Conservation (phyloP, 2,329 filamentous ascomycete genomes). For the Sclerotinia subarctica region DNA sequence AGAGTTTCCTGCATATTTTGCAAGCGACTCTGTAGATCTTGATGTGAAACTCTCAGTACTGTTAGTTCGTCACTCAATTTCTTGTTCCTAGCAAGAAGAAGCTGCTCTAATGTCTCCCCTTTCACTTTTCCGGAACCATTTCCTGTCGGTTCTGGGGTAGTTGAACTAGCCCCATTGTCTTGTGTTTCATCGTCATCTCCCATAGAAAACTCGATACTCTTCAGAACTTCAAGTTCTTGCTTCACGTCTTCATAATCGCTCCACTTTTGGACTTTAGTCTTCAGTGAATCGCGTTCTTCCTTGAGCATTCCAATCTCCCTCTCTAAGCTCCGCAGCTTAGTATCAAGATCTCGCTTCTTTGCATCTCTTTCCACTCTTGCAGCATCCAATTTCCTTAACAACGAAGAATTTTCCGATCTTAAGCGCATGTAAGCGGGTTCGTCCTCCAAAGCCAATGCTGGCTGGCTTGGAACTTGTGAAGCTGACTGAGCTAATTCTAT, state of each 20-base stretch:
- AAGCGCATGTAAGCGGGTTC: constrained; percentile 86
- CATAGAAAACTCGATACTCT: constrained; percentile 95
- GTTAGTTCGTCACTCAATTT: constrained; percentile 94
- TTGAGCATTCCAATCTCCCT: constrained; percentile 71
- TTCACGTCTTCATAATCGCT: constrained; percentile 95
- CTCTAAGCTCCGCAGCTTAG: constrained; percentile 73
- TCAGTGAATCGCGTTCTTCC: constrained; percentile 77
- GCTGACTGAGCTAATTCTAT: constrained; percentile 87
- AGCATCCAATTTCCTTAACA: constrained; percentile 84
- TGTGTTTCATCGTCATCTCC: constrained; percentile 73
- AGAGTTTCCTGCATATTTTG: constrained; percentile 80
- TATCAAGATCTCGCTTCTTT: constrained; percentile 72
- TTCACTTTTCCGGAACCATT: constrained; percentile 58
- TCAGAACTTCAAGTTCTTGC: constrained; percentile 91
- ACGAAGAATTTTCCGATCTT: constrained; percentile 87
- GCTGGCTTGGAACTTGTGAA: constrained; percentile 63
- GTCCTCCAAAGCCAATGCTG: constrained; percentile 68
- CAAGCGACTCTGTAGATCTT: constrained; percentile 79
- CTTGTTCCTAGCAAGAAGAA: constrained; percentile 90
- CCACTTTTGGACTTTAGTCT: constrained; percentile 81
- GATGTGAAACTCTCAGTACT: constrained; percentile 86
- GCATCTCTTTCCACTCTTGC: constrained; percentile 79
- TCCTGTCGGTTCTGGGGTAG: constrained; percentile 34
- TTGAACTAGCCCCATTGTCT: constrained; percentile 39
- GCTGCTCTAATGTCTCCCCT: constrained; percentile 82